Base-by-base conservation (phyloP, 2,329 filamentous ascomycete species). In the Septoria petroselini region DNA sequence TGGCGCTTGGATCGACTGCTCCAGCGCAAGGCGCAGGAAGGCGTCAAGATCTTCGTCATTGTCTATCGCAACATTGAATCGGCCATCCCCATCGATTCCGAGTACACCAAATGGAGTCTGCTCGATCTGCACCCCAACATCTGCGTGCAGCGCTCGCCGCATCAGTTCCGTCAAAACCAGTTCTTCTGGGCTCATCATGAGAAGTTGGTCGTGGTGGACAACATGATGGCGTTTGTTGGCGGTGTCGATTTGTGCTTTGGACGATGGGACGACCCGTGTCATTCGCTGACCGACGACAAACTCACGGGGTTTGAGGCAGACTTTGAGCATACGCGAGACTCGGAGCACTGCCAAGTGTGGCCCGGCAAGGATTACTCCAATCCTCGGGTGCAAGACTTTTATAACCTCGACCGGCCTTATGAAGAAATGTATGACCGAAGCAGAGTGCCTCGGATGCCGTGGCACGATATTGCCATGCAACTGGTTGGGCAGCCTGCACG, bases 111-210 rank as follows among this genome's bases (percentile, higher is more conserved):
- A 64, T 95, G 91, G 70, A 95, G 91, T 1, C 78, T 98, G 51
- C 81, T 98, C 40, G 95, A 97, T 65, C 78, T 98, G 6, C 91
- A 97, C 62, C 90, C 90, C 15, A 98, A 98, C 67, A 84, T 98
- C 55, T 95, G 95, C 62, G 90, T 98, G 11, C 90, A 97, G 66
- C 79, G 93, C 62, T 97, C 93, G 2, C 93, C 93, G 0, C 96
- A 98, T 62, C 93, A 98, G 70, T 91, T 97, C 71, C 88, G 95
- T 65, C 95, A 98, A 72, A 97, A 97, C 63, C 95, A 95, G 38
- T 98, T 98, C 74, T 98, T 98, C 76, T 98, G 94, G 77, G 93
- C 93, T 1, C 93, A 98, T 66, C 93, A 98, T 70, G 93, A 98
- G 69, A 98, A 98, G 71, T 80, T 98, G n/a, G 91, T 90, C 64